Percentiles rank a stretch among this genome's conserved stretches.
phyloP scores from a whole-genome alignment of 176 grass and related monocot genomes.

The Panicum miliaceum region DNA sequence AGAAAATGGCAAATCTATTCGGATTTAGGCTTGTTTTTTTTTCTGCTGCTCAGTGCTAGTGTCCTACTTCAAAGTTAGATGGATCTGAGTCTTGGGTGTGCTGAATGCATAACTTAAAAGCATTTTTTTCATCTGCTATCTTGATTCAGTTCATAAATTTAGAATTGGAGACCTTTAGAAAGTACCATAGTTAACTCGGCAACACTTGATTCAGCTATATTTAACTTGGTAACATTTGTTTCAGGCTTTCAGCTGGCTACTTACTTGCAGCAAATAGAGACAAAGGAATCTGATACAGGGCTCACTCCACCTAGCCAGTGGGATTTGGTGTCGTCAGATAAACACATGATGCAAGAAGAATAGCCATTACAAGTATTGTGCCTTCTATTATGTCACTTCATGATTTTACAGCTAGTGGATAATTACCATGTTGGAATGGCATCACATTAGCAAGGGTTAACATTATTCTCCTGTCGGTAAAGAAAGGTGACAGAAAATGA shows the following conservation, averaged over 20 bases:
- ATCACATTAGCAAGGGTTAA: no score
- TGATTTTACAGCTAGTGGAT: neutral
- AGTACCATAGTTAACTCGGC: neutral
- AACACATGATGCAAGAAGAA: slow-evolving; percentile 98
- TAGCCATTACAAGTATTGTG: slow-evolving; percentile 78
- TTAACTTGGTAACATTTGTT: neutral
- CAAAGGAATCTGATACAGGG: slow-evolving; percentile 94
- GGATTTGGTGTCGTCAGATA: slow-evolving; percentile 98
- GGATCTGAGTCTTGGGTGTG: neutral
- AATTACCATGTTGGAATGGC: no score
- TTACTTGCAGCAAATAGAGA: neutral
- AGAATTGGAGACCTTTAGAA: neutral
- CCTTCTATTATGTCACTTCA: neutral
- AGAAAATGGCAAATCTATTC: no score
- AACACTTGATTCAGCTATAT: no score
- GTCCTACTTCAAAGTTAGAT: neutral
- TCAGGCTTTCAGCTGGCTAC: neutral
- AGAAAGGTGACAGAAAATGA: no score
- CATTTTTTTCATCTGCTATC: neutral
- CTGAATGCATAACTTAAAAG: no score
- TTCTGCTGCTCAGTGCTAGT: neutral
- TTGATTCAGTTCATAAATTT: slow-evolving; percentile 1
- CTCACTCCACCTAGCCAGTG: no score
- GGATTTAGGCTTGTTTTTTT: no score
- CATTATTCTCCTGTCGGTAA: no score